These are phyloP conservation scores for Inga oerstediana DNA, from an alignment of 306 rosid species.

Conservation along the genomic window DNA sequence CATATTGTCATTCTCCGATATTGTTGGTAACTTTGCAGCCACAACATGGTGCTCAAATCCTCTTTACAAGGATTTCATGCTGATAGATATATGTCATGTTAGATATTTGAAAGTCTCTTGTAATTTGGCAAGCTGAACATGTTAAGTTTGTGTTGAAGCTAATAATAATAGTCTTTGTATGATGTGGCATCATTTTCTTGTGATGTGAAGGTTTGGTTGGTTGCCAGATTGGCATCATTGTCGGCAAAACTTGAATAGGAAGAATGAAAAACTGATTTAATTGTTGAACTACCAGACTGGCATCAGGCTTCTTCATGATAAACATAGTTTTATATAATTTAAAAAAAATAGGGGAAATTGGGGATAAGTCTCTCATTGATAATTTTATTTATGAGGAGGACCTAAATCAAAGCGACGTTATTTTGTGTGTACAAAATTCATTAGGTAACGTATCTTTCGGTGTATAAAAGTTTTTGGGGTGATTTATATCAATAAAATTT, in stretches of 20 bases:
- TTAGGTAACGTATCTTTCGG: too few species aligned
- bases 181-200: neutral
- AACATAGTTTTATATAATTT: neutral
- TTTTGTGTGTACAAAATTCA: too few species aligned
- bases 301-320: neutral
- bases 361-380: too few species aligned
- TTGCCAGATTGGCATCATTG: neutral
- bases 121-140: neutral
- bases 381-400: too few species aligned
- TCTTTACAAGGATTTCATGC: constrained; percentile 35
- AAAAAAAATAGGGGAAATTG: too few species aligned
- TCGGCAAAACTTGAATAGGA: neutral
- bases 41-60: constrained; percentile 52
- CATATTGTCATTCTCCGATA: constrained; percentile 43
- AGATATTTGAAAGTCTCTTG: neutral
- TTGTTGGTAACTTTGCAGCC: constrained; percentile 46
- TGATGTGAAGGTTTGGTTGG: neutral
- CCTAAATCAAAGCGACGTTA: too few species aligned
- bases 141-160: neutral
- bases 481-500: too few species aligned
- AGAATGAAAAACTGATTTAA: neutral
- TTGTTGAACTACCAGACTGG: neutral
- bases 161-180: neutral
- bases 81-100: too few species aligned
- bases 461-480: too few species aligned